Evolutionary conservation across 2,329 filamentous ascomycete species (phyloP), one percentile per base, ranked within the genome.

Genomic region (Macrophomina pseudophaseolina): DNA sequence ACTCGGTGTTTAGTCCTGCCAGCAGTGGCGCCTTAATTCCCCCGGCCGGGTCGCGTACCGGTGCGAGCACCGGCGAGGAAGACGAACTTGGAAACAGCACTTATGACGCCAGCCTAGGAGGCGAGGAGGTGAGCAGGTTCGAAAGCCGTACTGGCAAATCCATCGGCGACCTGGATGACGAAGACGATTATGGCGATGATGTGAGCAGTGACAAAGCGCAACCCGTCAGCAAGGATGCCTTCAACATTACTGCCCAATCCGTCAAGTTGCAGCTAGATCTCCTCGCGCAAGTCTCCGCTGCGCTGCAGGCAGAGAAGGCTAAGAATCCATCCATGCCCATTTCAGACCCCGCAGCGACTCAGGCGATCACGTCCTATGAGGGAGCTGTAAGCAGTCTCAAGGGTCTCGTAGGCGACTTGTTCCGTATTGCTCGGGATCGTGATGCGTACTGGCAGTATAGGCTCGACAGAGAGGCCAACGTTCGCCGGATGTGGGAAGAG

Each of bases 401-500:
- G 68, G 90, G 88, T 1, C 85, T 98, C 8, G 86, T 98, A 67
- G 90, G 91, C 23, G 93, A 97, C 76, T 84, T 99, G 8, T 83
- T 97, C 54, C 92, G 94, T 60, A 98, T 99, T 73, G 94, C 94
- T 8, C 90, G 91, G 73, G 95, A 99, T 75, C 91, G 96, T 62
- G 95, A 99, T 78, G 89, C 93, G 0, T 97, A 97, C 77, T 99
- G 95, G 95, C 94, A 98, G 78, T 96, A 97, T 76, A 90, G 94
- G 14, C 84, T 99, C 48, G 94, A 97, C 71, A 90, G 93, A 64
- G 95, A 99, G 80, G 90, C 90, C 51, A 92, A 97, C 75, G 90
- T 98, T 80, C 89, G 95, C 44, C 90, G 92, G 68, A 92, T 99
- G 88, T 99, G 95, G 95, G 95, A 99, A 80, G 95, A 99, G 74